Percentiles rank a stretch among this genome's conserved stretches.
phyloP scores from a whole-genome alignment of 2,329 filamentous ascomycete species.

The Alternaria rosae region DNA sequence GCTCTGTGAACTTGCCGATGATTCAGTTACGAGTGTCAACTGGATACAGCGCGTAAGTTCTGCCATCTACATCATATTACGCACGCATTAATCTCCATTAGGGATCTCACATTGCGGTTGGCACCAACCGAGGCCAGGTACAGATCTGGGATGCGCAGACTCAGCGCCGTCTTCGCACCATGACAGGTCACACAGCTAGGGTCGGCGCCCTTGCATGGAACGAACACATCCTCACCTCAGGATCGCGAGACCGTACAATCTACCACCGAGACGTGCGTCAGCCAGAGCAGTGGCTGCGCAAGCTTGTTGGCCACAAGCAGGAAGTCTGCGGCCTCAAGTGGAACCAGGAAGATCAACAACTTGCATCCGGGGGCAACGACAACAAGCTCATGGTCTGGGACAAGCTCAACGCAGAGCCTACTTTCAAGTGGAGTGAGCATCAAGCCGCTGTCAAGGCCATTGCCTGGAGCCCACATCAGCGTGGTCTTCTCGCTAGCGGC shows the following conservation, averaged over 20 bases:
- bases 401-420: constrained; percentile 87
- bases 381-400: constrained; percentile 99
- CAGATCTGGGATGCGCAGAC: constrained; percentile 98
- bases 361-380: constrained; percentile 96
- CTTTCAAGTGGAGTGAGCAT: constrained; percentile 94
- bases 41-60: constrained; percentile 85
- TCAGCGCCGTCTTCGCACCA: constrained; percentile 83
- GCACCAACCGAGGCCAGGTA: constrained; percentile 91
- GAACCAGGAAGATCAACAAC: constrained; percentile 95
- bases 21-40: constrained; percentile 93
- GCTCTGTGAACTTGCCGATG: constrained; percentile 89
- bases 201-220: constrained; percentile 98
- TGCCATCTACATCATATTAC: not conserved
- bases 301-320: constrained; percentile 93
- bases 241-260: constrained; percentile 90
- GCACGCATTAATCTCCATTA: constrained; percentile 36
- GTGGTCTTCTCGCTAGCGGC: constrained; percentile 90
- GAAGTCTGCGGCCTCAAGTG: constrained; percentile 96
- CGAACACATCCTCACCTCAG: constrained; percentile 94
- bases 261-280: constrained; percentile 95
- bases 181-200: constrained; percentile 94
- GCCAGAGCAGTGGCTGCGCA: constrained; percentile 87
- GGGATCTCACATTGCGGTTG: constrained; percentile 93
- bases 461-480: constrained; percentile 95
- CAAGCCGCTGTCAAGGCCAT: constrained; percentile 97